Conservation (phyloP, 169 alveolate genomes). For the Cryptosporidium muris region DNA sequence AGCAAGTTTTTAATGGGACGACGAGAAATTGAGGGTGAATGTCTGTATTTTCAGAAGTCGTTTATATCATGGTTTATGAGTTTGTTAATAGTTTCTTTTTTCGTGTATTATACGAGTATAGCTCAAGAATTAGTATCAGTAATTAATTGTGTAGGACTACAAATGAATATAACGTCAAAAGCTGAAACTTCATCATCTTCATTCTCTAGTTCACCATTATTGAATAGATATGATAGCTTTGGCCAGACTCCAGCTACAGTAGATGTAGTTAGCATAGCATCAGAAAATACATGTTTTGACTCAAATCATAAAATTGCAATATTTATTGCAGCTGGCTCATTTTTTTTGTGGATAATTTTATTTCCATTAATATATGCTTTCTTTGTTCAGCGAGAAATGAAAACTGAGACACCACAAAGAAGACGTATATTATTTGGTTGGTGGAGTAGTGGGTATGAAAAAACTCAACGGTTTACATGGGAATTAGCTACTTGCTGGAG, state of each 20-base stretch:
- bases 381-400: constrained; percentile 25
- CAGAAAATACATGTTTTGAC: constrained; percentile 53
- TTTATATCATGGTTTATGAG: constrained; percentile 60
- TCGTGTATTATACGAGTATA: constrained; percentile 18
- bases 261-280: constrained; percentile 32
- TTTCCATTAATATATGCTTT: constrained; percentile 25
- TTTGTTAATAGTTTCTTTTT: constrained; percentile 33
- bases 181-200: neutral
- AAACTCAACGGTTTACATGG: constrained; percentile 26
- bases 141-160: constrained; percentile 3
- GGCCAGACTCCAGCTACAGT: constrained; percentile 19
- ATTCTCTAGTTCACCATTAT: neutral
- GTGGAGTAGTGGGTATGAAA: constrained; percentile 70
- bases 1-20: constrained; percentile 39
- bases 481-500: constrained; percentile 21
- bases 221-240: neutral
- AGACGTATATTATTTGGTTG: constrained; percentile 66
- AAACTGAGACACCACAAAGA: constrained; percentile 33
- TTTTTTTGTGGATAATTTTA: constrained; percentile 27
- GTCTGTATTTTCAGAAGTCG: constrained; percentile 53
- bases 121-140: constrained; percentile 17
- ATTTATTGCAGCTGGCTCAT: neutral
- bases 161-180: constrained; percentile 7
- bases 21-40: constrained; percentile 69
- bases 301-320: constrained; percentile 28